A percentile compares a stretch with the other conserved stretches of the same genome.
Evolutionary conservation across 73 alveolate genomes (phyloP).

Genomic region (Paramecium primaurelia): DNA sequence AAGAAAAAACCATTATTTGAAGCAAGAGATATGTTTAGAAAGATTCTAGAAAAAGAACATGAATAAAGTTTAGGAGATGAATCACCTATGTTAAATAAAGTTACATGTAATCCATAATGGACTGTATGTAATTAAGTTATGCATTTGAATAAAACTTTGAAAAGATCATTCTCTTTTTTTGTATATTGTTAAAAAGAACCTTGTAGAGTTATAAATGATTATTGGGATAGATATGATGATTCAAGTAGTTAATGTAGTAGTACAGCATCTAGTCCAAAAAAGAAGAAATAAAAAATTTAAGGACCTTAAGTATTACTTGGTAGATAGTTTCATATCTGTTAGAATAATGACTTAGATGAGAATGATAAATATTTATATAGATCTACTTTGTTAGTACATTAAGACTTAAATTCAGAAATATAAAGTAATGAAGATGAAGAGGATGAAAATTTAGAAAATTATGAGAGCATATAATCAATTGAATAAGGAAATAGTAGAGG

Average conservation of each 20-base stretch:
- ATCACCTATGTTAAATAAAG: neutral
- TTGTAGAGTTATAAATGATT: conserved; percentile 7
- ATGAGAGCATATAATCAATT: neutral
- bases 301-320: neutral
- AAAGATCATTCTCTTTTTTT: conserved; percentile 34
- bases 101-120: neutral
- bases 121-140: neutral
- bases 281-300: neutral
- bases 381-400: neutral
- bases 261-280: neutral
- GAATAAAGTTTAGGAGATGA: neutral
- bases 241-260: neutral
- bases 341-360: neutral
- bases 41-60: neutral
- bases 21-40: conserved; percentile 8
- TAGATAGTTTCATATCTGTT: conserved; percentile 12
- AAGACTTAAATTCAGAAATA: neutral
- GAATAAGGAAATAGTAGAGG: neutral
- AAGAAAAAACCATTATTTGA: neutral
- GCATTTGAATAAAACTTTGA: neutral
- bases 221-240: conserved; percentile 30
- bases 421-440: neutral
- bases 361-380: neutral
- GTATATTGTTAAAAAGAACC: neutral
- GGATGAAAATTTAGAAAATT: neutral